Evolutionary conservation across 768 basidiomycete species (phyloP).

Genomic region (Sporobolomyces phaffii): DNA sequence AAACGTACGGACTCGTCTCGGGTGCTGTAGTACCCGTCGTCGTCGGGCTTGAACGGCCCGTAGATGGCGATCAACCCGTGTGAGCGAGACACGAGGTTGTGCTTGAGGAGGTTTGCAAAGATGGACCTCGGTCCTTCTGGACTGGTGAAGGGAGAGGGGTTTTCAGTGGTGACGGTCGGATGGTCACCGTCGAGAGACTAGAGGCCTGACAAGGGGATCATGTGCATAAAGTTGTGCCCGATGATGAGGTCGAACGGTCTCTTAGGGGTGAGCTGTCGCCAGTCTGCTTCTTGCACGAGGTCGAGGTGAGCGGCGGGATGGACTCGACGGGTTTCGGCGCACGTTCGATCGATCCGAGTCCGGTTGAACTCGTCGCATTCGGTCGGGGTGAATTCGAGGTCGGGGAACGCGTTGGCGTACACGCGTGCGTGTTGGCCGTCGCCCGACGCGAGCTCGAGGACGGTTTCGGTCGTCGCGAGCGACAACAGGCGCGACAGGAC

Average conservation of each 20-base stretch:
- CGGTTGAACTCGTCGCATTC: constrained; percentile 18
- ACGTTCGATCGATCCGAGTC: neutral
- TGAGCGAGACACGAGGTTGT: neutral
- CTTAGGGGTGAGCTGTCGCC: neutral
- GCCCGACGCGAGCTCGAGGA: constrained; percentile 26
- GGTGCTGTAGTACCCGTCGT: constrained; percentile 12
- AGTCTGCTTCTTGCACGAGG: neutral
- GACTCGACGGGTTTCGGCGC: neutral
- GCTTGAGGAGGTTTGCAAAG: constrained; percentile 9
- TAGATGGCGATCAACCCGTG: constrained; percentile 8
- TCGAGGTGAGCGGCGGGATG: constrained; percentile 10
- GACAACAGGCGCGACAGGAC: constrained; percentile 5
- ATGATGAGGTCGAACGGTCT: constrained; percentile 17
- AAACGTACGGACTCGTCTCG: neutral
- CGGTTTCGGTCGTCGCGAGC: neutral
- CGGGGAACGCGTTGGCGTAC: constrained; percentile 5
- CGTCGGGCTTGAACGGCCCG: constrained; percentile 29
- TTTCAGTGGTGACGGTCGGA: neutral
- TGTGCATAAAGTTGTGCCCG: constrained; percentile 26
- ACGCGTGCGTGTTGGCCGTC: constrained; percentile 9
- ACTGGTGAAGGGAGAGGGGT: neutral
- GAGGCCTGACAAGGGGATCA: constrained; percentile 34
- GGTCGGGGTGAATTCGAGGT: constrained; percentile 12
- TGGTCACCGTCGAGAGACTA: too few species aligned
- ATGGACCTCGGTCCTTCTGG: constrained; percentile 16